Base-by-base conservation (phyloP, 2,329 filamentous ascomycete genomes). In the Scopulariopsis brevicaulis region DNA sequence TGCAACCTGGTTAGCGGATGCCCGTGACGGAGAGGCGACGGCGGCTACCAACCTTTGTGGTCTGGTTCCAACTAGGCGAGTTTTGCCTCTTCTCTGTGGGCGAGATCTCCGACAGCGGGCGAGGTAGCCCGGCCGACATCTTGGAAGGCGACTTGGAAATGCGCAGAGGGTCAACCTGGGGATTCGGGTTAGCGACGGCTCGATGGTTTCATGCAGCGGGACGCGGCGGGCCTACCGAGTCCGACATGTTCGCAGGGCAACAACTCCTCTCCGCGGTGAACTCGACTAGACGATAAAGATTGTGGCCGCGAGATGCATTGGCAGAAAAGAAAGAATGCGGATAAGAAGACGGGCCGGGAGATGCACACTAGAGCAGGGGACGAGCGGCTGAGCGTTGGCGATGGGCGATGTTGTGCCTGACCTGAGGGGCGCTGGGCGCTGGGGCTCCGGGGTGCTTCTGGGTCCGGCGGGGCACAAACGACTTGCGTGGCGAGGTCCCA, bases 41-140 rank as follows among this genome's bases (percentile, higher is more conserved):
- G 37, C 28, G 34, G 18, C 34, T 63, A 62, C 71, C 70, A 78
- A 92, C 87, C 81, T 88, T 90, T 76, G 73, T 78, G 61, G 75
- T 71, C 70, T 92, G 87, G 66, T 87, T 91, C 83, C 87, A 96
- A 76, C 88, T 95, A 57, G 92, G 91, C 55, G 92, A 96, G 76
- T 97, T 97, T 66, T 92, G 83, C 69, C 93, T 84, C 71, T 85
- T 86, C 73, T 92, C 90, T 62, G 88, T 88, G 56, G 89, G 88
- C 65, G 88, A 90, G 68, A 99, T 85, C 76, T 99, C 94, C 61
- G 90, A 89, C 63, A 99, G 81, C 59, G 94, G 89, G 65, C 88
- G 85, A 68, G 86, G 82, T 58, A 80, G 74, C 66, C 80, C 77
- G 69, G 75, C 79, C 58, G 75, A 69, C 77, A 82, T 81, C 71